These are phyloP conservation scores for Avena eriantha DNA, from an alignment of 176 grass and related monocot genomes.

Conservation along the genomic window DNA sequence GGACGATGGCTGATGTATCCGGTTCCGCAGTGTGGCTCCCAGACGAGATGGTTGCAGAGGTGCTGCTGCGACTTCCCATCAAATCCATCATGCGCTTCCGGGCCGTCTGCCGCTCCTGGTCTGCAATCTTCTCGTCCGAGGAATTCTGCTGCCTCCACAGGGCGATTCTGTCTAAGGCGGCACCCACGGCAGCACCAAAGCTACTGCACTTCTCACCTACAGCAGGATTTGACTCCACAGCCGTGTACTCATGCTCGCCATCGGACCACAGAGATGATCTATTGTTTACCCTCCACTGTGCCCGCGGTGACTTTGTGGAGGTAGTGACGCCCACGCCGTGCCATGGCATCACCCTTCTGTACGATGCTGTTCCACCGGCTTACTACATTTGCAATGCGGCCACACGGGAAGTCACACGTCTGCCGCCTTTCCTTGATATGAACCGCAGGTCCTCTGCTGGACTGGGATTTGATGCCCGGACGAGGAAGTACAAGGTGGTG, in stretches of 20 bases:
- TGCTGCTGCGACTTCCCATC: slow-evolving; percentile 18
- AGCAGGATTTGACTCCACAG: not conserved
- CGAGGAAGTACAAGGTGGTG: slow-evolving; percentile 27
- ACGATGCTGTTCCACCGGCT: not conserved
- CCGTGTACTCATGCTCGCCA: not conserved
- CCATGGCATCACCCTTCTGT: slow-evolving; percentile 32
- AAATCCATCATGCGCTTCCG: slow-evolving; percentile 33
- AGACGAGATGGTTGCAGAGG: slow-evolving; percentile 10
- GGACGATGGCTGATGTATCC: not conserved
- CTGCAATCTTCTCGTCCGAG: not conserved
- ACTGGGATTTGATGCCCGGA: slow-evolving; percentile 32
- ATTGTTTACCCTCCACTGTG: slow-evolving; percentile 23
- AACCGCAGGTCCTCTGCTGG: not conserved
- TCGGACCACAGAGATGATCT: not conserved
- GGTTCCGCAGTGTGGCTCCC: not conserved
- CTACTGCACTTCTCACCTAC: not conserved
- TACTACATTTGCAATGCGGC: slow-evolving; percentile 44
- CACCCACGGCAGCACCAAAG: not conserved
- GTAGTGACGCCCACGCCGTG: not conserved
- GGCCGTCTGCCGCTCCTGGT: slow-evolving; percentile 27
- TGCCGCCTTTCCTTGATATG: not conserved
- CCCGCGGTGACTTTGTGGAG: not conserved
- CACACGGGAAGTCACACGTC: slow-evolving; percentile 17
- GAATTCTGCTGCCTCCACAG: slow-evolving; percentile 14
- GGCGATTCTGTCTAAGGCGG: not conserved